Base-by-base conservation (phyloP, 371 early-diverging fungal species). In the Choanephora cucurbitarum region DNA sequence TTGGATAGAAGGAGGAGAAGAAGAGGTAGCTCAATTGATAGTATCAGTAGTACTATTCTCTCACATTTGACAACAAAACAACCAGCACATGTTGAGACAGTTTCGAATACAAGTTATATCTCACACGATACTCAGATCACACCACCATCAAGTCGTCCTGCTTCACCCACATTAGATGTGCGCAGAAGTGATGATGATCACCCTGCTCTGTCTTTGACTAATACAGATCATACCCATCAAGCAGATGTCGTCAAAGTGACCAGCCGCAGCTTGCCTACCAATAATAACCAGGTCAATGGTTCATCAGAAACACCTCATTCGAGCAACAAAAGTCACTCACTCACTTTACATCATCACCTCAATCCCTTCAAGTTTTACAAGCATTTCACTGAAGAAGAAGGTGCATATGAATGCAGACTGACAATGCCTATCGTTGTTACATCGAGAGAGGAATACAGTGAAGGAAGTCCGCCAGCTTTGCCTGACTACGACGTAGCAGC, bases 391-490 rank as follows among this genome's bases (percentile, higher is more conserved):
- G 19, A 19, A 23, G 34, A 33, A n/a, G 50, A 60, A 28, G 45
- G 42, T 6, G 32, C 51, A 4, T 39, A 42, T 44, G 61, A 55
- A 44, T 57, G 57, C 19, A n/a, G 22, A 4, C 33, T 66, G 24
- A 52, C 19, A 5, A 19, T 65, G 13, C 65, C 65, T 0, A 11
- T 65, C 3, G 37, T 34, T 19, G 53, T 65, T 1, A 65, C 65
- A 40, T 65, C 65, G 6, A 41, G 65, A 44, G 60, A 60, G 21
- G 53, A 56, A 17, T 60, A 60, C 18, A 18, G 50, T 17, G 66
- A 66, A n/a, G 61, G 61, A 1, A 39, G 34, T 15, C 22, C 49
- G 6, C 66, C 66, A 11, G 56, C 51, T 28, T 33, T 60, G 9
- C 66, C 66, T 10, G 57, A 53, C 22, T 66, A 61, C 37, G 48